Conservation (phyloP, 2,329 filamentous ascomycete genomes). For the Ascochyta clinopodiicola region DNA sequence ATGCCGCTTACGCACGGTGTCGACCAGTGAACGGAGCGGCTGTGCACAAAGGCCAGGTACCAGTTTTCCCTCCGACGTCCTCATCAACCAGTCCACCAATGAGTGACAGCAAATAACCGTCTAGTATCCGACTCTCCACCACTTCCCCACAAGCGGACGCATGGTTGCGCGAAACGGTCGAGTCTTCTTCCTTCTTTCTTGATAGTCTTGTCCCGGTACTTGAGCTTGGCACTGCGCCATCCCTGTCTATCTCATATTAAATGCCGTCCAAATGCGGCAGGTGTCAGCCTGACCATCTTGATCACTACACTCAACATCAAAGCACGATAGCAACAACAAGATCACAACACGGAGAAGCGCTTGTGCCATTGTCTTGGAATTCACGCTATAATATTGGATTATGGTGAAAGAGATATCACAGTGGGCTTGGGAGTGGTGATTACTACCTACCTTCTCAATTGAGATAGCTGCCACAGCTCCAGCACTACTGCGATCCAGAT, state of each 20-base stretch:
- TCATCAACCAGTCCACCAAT: background rate
- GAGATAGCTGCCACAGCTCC: background rate
- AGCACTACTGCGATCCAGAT: background rate
- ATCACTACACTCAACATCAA: slow-evolving; percentile 1
- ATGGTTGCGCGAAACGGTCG: slow-evolving; percentile 3
- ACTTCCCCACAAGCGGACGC: background rate
- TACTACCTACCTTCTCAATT: slow-evolving; percentile 16
- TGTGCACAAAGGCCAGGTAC: slow-evolving; percentile 4
- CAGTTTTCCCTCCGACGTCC: background rate
- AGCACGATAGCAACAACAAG: slow-evolving; percentile 6
- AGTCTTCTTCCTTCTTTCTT: slow-evolving; percentile 14
- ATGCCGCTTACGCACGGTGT: slow-evolving; percentile 1
- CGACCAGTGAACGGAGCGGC: slow-evolving; percentile 2
- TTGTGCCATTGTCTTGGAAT: slow-evolving; percentile 11
- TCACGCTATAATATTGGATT: slow-evolving; percentile 8
- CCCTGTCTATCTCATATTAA: slow-evolving; percentile 10
- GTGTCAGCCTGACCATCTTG: slow-evolving; percentile 18
- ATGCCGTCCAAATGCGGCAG: slow-evolving; percentile 12
- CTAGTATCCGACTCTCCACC: background rate
- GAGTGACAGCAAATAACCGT: background rate
- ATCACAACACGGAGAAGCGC: background rate
- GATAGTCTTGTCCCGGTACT: slow-evolving; percentile 17
- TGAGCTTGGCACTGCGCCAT: slow-evolving; percentile 9
- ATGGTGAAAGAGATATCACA: slow-evolving; percentile 1
- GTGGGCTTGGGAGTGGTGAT: background rate